A percentile compares a stretch with the other conserved stretches of the same genome.
Evolutionary conservation across 2,329 filamentous ascomycete species (phyloP).

Genomic region (Aspergillus pseudoviridinutans): DNA sequence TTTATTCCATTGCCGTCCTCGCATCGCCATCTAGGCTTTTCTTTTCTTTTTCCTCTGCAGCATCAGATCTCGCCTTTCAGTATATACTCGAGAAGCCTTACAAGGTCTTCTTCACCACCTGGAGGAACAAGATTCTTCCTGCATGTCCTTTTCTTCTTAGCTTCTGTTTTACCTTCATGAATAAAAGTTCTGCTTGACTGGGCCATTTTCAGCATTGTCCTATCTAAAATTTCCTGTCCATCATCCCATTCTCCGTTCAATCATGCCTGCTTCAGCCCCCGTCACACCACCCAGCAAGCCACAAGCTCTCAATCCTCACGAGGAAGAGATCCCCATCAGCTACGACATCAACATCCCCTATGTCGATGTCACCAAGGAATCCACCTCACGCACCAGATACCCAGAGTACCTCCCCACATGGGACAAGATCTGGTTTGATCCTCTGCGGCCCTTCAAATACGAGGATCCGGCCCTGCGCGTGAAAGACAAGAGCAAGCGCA

Average conservation of each 20-base stretch:
- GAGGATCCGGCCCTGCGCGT: slow-evolving; percentile 45
- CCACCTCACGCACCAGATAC: slow-evolving; percentile 38
- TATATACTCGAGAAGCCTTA: not conserved
- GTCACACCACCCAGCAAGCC: slow-evolving; percentile 23
- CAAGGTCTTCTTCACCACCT: not conserved
- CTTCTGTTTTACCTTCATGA: not conserved
- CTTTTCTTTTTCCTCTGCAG: slow-evolving; percentile 4
- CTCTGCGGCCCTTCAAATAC: slow-evolving; percentile 43
- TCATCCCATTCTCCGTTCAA: not conserved
- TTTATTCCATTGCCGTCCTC: slow-evolving; percentile 1
- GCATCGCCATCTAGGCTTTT: slow-evolving; percentile 1
- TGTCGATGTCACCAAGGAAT: slow-evolving; percentile 36
- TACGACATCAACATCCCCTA: slow-evolving; percentile 52
- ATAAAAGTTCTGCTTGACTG: not conserved
- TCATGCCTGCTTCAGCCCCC: slow-evolving; percentile 32
- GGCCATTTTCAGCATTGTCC: not conserved
- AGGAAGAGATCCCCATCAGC: slow-evolving; percentile 33
- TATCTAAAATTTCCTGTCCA: not conserved
- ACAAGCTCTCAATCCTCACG: slow-evolving; percentile 22
- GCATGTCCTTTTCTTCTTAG: no score
- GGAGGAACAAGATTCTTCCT: not conserved
- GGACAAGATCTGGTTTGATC: slow-evolving; percentile 47
- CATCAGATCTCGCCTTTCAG: not conserved
- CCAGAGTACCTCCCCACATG: slow-evolving; percentile 46
- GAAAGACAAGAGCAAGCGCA: slow-evolving; percentile 36